Evolutionary conservation across 129 eudicot genomes (phyloP).

Genomic region (Centaurea solstitialis): DNA sequence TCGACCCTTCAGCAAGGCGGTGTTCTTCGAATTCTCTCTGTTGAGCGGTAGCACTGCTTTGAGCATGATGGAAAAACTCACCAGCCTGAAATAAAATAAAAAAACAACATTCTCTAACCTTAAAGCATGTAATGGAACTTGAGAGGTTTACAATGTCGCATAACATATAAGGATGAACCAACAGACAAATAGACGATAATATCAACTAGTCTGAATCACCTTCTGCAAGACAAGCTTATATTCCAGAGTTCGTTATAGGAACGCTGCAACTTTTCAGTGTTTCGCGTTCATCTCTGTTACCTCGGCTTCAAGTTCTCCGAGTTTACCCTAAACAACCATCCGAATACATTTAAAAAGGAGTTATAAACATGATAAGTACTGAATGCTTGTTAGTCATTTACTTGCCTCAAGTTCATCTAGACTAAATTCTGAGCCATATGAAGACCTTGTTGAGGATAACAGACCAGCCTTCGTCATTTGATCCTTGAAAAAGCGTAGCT

Average conservation of each 20-base stretch:
- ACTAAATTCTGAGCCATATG: slow-evolving; percentile 33
- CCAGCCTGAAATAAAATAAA: slow-evolving; percentile 58
- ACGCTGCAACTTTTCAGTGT: slow-evolving; percentile 70
- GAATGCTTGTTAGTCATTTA: not conserved
- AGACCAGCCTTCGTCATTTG: slow-evolving; percentile 75
- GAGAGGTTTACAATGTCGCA: not conserved
- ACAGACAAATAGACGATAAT: not conserved
- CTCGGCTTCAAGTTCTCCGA: slow-evolving; percentile 80
- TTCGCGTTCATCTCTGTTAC: slow-evolving; percentile 78
- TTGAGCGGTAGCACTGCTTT: slow-evolving; percentile 54
- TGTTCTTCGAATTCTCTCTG: slow-evolving; percentile 51
- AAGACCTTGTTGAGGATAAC: slow-evolving; percentile 47
- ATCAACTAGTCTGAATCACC: slow-evolving; percentile 40
- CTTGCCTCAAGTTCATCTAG: slow-evolving; percentile 70
- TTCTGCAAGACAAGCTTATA: slow-evolving; percentile 81
- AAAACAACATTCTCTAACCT: not conserved
- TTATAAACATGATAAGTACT: not conserved
- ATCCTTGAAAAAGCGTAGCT: slow-evolving; percentile 66
- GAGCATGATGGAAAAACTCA: slow-evolving; percentile 65
- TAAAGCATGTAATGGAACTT: slow-evolving; percentile 2
- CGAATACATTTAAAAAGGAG: not conserved
- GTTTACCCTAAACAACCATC: slow-evolving; percentile 50
- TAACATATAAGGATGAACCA: not conserved
- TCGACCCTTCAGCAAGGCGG: slow-evolving; percentile 55
- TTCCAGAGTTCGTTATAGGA: slow-evolving; percentile 75